phyloP scores from a whole-genome alignment of 345 rosid genomes.

The Citrus inodora region DNA sequence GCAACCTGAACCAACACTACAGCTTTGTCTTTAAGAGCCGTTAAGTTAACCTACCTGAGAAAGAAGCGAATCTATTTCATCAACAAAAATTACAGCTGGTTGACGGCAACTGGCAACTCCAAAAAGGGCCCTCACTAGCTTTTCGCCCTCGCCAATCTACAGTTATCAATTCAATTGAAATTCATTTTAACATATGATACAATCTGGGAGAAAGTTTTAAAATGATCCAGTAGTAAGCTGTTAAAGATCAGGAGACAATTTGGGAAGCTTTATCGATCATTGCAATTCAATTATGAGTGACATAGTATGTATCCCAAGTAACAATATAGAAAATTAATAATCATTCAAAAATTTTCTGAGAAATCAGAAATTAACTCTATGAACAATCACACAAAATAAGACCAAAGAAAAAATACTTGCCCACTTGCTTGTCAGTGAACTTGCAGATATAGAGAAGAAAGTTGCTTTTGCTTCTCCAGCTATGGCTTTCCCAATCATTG shows the following conservation, averaged over 20 bases:
- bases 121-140: slow-evolving; percentile 95
- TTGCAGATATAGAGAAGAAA: slow-evolving; percentile 94
- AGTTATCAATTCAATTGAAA: slow-evolving; percentile 12
- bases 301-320: background rate
- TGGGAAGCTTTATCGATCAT: background rate
- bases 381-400: slow-evolving; percentile 6
- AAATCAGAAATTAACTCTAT: background rate
- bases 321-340: background rate
- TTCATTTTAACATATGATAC: background rate
- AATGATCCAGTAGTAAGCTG: background rate
- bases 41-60: slow-evolving; percentile 67
- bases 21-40: slow-evolving; percentile 2
- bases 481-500: slow-evolving; percentile 98
- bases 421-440: slow-evolving; percentile 99
- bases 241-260: background rate
- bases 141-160: slow-evolving; percentile 99
- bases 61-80: slow-evolving; percentile 95
- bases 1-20: background rate
- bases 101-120: slow-evolving; percentile 99
- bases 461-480: slow-evolving; percentile 99
- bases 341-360: background rate
- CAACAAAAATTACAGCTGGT: slow-evolving; percentile 98
- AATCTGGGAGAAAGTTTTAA: background rate
- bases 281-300: background rate
- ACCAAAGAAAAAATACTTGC: slow-evolving; percentile 39